These are phyloP conservation scores for Phaeophleospora eucalypticola DNA, from an alignment of 2,329 filamentous ascomycete species.

Conservation along the genomic window DNA sequence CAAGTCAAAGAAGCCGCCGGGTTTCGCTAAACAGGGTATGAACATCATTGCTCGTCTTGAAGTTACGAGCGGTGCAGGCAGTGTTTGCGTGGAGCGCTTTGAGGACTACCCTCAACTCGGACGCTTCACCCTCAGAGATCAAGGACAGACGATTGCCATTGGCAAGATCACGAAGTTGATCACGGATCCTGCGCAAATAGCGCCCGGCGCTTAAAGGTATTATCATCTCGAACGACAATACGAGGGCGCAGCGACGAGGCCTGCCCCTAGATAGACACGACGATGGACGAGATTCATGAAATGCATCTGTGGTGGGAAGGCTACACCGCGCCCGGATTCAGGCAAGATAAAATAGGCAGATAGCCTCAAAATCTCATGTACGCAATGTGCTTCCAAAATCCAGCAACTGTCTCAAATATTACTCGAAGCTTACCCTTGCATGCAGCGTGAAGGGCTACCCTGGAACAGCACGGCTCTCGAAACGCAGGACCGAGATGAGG, in stretches of 20 bases:
- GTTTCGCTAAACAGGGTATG: constrained; percentile 77
- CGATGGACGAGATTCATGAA: not conserved
- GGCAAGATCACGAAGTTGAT: constrained; percentile 96
- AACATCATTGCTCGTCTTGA: constrained; percentile 91
- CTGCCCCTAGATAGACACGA: not conserved
- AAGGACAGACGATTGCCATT: constrained; percentile 99
- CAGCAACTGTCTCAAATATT: no score
- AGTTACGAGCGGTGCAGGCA: constrained; percentile 70
- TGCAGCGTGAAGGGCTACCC: no score
- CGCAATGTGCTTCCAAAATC: no score
- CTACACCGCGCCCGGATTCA: no score
- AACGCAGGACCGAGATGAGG: no score
- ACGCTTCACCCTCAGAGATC: constrained; percentile 76
- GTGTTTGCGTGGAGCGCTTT: constrained; percentile 89
- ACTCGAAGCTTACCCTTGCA: no score
- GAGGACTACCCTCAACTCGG: constrained; percentile 95
- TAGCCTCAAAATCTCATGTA: not conserved
- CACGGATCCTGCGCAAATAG: constrained; percentile 33
- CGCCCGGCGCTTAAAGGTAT: not conserved
- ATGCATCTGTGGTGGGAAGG: not conserved
- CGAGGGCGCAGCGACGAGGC: not conserved
- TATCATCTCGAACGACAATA: not conserved
- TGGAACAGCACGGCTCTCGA: no score
- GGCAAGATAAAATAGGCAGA: not conserved
- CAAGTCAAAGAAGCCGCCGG: constrained; percentile 88